Evolutionary conservation across 1,284 basidiomycete genomes (phyloP), one percentile per base, ranked within the genome.

Genomic region (Filobasidium uniguttulatum): DNA sequence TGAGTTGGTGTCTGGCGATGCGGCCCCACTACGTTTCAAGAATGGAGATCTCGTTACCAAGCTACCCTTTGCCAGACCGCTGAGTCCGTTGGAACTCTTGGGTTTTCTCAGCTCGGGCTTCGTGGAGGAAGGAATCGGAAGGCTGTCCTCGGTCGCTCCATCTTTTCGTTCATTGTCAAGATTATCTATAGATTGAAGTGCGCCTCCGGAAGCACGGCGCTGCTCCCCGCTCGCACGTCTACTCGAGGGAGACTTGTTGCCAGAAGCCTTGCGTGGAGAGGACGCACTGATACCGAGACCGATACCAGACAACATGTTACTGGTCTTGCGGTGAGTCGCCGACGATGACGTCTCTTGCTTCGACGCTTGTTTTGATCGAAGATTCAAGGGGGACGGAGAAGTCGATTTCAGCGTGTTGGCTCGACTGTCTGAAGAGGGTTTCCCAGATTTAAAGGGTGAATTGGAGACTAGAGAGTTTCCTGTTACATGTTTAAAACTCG

Each of bases 31-130:
- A 26, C 57, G 55, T 22, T 49, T 62, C 46, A 75, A 75, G 72
- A 90, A 90, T n/a, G 86, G 86, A 58, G 83, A 88, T 69, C 83
- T 85, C 22, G 81, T 80, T 38, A 91, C 87, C 9, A 81, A 79
- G 61, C 83, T 83, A 58, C 76, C 81, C 65, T 83, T 75, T 0
- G 81, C 75, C 31, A 89, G 76, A 25, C 77, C 78, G 60, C 83
- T 81, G 58, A 85, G 80, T 2, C 76, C 79, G 61, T 78, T 81
- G 30, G 81, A 85, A 61, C 86, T 80, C 43, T 80, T 76, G 5
- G 84, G 75, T 64, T 82, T 53, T n/a, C 59, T 50, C 26, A 53
- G 84, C 59, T 76, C 73, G 3, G 77, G 73, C n/a, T n/a, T n/a
- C n/a, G n/a, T n/a, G n/a, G n/a, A n/a, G n/a, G n/a, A n/a, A n/a